phyloP scores from a whole-genome alignment of 306 rosid genomes.

The Sechiopsis laciniata region DNA sequence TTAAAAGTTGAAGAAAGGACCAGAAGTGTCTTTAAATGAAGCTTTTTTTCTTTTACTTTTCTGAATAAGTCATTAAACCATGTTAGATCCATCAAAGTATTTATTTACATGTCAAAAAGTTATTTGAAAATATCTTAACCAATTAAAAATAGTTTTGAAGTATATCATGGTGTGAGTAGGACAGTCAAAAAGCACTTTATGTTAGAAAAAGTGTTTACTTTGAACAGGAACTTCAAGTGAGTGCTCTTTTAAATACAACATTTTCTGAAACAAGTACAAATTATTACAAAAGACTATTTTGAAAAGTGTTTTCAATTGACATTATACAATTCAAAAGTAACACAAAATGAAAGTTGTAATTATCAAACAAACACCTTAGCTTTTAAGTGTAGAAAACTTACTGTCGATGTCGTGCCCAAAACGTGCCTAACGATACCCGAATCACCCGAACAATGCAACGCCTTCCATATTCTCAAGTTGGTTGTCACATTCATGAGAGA shows the following conservation, averaged over 20 bases:
- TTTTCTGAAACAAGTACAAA: background rate
- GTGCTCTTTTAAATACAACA: background rate
- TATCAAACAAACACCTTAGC: background rate
- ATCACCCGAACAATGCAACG: constrained; percentile 30
- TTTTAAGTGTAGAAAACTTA: constrained; percentile 15
- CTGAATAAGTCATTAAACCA: too few species aligned
- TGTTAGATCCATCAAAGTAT: background rate
- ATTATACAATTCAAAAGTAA: background rate
- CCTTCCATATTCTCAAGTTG: constrained; percentile 46
- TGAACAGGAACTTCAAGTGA: background rate
- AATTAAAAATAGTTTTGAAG: background rate
- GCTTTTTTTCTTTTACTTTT: too few species aligned
- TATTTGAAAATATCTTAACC: background rate
- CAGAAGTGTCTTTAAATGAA: background rate
- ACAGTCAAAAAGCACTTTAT: too few species aligned
- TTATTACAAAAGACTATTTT: too few species aligned
- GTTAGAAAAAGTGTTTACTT: too few species aligned
- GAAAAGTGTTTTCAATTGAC: too few species aligned
- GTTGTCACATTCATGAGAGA: constrained; percentile 44
- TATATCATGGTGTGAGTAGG: background rate
- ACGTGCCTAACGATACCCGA: constrained; percentile 21
- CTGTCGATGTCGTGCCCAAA: constrained; percentile 28
- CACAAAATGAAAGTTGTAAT: background rate
- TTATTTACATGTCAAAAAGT: background rate
- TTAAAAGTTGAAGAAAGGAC: too few species aligned